phyloP scores from a whole-genome alignment of 176 grass and related monocot genomes.

The Avena eriantha region DNA sequence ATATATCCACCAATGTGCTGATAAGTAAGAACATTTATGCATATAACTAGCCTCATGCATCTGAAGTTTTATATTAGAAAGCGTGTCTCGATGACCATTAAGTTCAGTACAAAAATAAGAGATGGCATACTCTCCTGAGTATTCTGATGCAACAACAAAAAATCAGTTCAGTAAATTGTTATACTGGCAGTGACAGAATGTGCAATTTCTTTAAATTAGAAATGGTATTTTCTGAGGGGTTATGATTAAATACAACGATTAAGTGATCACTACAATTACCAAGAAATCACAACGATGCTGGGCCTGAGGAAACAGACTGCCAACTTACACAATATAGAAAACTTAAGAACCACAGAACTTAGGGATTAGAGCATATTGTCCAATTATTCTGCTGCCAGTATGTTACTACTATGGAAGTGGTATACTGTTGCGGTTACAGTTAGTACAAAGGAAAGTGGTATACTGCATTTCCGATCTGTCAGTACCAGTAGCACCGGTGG shows the following conservation, averaged over 20 bases:
- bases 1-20: neutral
- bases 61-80: neutral
- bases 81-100: neutral
- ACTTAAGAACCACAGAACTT: conserved; percentile 14
- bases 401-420: neutral
- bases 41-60: conserved; percentile 7
- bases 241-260: conserved; percentile 2
- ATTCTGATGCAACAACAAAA: conserved; percentile 21
- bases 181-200: neutral
- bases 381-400: conserved; percentile 13
- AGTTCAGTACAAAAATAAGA: neutral
- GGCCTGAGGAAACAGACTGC: neutral
- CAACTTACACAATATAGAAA: conserved; percentile 14
- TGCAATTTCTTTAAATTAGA: conserved; percentile 16
- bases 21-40: conserved; percentile 26
- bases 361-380: neutral
- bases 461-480: neutral
- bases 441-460: neutral
- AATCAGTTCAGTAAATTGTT: conserved; percentile 5
- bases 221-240: neutral
- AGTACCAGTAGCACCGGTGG: conserved; percentile 17
- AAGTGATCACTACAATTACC: conserved; percentile 3
- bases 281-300: conserved; percentile 28
- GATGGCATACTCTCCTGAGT: neutral
- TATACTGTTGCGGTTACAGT: neutral